phyloP scores from a whole-genome alignment of 495 filamentous ascomycete genomes.

The Sphaerosporella brunnea region DNA sequence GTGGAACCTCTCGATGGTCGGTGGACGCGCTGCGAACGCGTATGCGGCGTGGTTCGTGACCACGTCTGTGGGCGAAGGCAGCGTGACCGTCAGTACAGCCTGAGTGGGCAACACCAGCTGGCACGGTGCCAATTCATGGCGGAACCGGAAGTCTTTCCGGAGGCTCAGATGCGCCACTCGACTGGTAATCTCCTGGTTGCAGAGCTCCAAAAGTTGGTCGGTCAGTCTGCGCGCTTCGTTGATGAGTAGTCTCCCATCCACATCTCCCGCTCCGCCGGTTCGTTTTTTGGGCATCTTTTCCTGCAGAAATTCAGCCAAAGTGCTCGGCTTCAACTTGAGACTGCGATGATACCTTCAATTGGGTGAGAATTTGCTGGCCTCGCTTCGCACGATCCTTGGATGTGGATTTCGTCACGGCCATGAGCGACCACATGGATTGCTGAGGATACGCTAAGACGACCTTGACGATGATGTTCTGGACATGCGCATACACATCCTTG shows the following conservation, averaged over 20 bases:
- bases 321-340: not conserved
- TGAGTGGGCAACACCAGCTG: slow-evolving; percentile 76
- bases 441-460: slow-evolving; percentile 64
- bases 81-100: slow-evolving; percentile 57
- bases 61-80: slow-evolving; percentile 55
- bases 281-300: slow-evolving; percentile 26
- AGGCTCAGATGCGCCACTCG: slow-evolving; percentile 42
- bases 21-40: slow-evolving; percentile 43
- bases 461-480: slow-evolving; percentile 63
- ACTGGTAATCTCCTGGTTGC: slow-evolving; percentile 41
- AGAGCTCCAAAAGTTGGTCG: slow-evolving; percentile 64
- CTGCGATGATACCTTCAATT: slow-evolving; percentile 29
- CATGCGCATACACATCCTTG: slow-evolving; percentile 48
- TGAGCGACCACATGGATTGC: slow-evolving; percentile 83
- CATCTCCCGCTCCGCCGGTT: slow-evolving; percentile 30
- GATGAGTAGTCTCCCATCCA: slow-evolving; percentile 51
- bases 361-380: slow-evolving; percentile 29
- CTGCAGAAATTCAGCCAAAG: not conserved
- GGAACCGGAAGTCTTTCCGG: slow-evolving; percentile 60
- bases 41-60: slow-evolving; percentile 54
- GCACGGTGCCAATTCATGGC: slow-evolving; percentile 63
- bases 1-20: slow-evolving; percentile 41
- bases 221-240: slow-evolving; percentile 63
- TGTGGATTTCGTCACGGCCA: slow-evolving; percentile 54
- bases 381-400: slow-evolving; percentile 35